phyloP scores from a whole-genome alignment of 2,329 filamentous ascomycete species.

The Arthrobotrys musiformis region DNA sequence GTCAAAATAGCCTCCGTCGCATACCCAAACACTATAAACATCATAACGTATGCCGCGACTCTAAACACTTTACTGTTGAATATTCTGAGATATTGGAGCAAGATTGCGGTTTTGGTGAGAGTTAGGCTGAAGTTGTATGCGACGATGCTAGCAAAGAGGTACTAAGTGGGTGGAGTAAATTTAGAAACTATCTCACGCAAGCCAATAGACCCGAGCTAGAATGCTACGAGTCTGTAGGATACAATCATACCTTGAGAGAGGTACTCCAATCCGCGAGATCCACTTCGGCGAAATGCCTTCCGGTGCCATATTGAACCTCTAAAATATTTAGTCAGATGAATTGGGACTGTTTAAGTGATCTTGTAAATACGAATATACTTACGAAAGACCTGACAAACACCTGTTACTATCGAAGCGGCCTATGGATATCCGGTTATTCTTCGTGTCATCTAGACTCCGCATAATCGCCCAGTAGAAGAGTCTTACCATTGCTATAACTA shows the following conservation, averaged over 20 bases:
- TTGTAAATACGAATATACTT: not conserved
- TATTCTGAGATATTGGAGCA: conserved; percentile 60
- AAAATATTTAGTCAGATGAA: not conserved
- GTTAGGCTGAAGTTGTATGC: conserved; percentile 50
- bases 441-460: no score
- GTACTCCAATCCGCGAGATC: conserved; percentile 47
- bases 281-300: conserved; percentile 48
- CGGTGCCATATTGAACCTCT: conserved; percentile 53
- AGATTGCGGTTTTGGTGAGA: conserved; percentile 59
- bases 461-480: no score
- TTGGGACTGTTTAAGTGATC: not conserved
- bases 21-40: conserved; percentile 58
- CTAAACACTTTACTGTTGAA: conserved; percentile 58
- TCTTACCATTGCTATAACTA: conserved; percentile 40
- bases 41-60: conserved; percentile 57
- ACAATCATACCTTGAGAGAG: conserved; percentile 31
- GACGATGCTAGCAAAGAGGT: conserved; percentile 46
- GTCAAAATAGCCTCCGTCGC: conserved; percentile 58
- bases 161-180: not conserved
- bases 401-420: conserved; percentile 45
- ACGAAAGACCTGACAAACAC: conserved; percentile 49
- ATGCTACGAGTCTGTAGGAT: not conserved
- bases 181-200: not conserved
- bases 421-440: not conserved
- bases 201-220: no score